These are phyloP conservation scores for Vitis hybrid DNA, from an alignment of 177 flowering plant species.

Conservation along the genomic window DNA sequence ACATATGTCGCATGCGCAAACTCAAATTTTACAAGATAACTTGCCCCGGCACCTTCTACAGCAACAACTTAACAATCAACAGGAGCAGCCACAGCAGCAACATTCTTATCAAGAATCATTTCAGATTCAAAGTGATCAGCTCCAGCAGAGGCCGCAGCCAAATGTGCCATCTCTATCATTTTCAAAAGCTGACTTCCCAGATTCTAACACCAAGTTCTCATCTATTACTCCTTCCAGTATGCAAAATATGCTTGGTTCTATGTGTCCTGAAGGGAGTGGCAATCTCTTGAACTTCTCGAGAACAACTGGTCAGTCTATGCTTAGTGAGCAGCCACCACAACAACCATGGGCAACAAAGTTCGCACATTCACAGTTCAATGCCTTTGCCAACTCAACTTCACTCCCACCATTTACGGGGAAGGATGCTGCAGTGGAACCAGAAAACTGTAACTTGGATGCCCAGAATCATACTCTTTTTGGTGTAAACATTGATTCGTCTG, in stretches of 20 bases:
- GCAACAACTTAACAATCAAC: constrained; percentile 37
- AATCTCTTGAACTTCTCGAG: constrained; percentile 39
- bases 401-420: constrained; percentile 47
- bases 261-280: constrained; percentile 44
- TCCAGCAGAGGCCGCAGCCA: constrained; percentile 52
- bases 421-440: constrained; percentile 45
- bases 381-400: constrained; percentile 41
- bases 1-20: constrained; percentile 44
- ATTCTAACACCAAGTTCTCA: constrained; percentile 38
- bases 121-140: constrained; percentile 43
- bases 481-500: constrained; percentile 62
- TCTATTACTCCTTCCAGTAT: constrained; percentile 34
- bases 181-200: constrained; percentile 49
- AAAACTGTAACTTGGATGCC: constrained; percentile 43
- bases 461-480: constrained; percentile 62
- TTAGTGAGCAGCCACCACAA: constrained; percentile 46
- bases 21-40: constrained; percentile 38
- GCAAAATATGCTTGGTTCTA: constrained; percentile 50
- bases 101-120: constrained; percentile 43
- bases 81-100: constrained; percentile 37
- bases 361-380: constrained; percentile 33
- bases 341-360: constrained; percentile 57
- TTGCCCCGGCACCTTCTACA: constrained; percentile 41
- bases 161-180: constrained; percentile 45
- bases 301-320: constrained; percentile 36